These are phyloP conservation scores for Tulasnella sp. DNA, from an alignment of 768 basidiomycete genomes.

Conservation along the genomic window DNA sequence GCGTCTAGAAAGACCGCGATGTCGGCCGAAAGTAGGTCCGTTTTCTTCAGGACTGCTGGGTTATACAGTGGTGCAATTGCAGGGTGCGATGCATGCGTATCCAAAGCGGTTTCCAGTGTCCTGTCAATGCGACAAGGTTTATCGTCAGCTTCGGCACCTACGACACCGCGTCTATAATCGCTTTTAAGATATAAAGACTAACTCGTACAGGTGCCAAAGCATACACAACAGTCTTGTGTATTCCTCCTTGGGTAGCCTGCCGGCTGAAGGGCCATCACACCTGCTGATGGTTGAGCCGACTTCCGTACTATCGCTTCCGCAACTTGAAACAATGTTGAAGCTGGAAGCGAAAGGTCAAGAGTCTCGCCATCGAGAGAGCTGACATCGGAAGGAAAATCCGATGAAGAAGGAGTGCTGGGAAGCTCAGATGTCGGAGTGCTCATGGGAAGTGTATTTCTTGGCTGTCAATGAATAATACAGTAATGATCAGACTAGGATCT, in stretches of 20 bases:
- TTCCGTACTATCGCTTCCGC: constrained; percentile 58
- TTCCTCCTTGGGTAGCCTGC: constrained; percentile 62
- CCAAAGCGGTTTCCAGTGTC: constrained; percentile 60
- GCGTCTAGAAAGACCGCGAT: constrained; percentile 63
- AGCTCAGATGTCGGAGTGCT: neutral
- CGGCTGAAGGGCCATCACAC: constrained; percentile 60
- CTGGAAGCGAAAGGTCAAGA: constrained; percentile 42
- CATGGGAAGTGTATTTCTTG: neutral
- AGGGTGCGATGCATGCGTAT: constrained; percentile 39
- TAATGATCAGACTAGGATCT: neutral
- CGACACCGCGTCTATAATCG: neutral
- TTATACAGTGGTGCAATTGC: constrained; percentile 57
- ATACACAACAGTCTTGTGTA: constrained; percentile 74
- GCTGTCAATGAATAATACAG: too few relatives aligned
- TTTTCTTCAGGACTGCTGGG: constrained; percentile 66
- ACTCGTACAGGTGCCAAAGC: constrained; percentile 82
- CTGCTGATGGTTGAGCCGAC: constrained; percentile 58
- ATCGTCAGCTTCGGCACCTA: neutral
- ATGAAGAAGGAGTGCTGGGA: neutral
- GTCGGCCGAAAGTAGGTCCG: constrained; percentile 63
- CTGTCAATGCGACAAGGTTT: constrained; percentile 45
- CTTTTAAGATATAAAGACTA: constrained; percentile 41
- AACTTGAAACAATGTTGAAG: constrained; percentile 48
- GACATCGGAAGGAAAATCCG: neutral
- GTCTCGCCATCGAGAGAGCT: neutral